Base-by-base conservation (phyloP, 2,329 filamentous ascomycete species). In the Cladosporium cucumerinum region DNA sequence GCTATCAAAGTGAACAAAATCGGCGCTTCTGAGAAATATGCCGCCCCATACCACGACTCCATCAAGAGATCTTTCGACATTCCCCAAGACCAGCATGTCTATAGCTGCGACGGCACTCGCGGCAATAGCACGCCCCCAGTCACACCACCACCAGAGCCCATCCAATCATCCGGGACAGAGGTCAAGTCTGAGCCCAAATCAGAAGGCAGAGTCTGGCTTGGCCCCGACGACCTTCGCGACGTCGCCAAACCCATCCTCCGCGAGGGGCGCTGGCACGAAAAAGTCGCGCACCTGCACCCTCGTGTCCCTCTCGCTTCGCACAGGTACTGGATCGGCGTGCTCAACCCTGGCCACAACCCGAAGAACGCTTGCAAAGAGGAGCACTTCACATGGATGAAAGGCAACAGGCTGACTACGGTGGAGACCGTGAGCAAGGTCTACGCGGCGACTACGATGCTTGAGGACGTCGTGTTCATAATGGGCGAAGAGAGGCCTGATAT, bases 321-420 rank as follows among this genome's bases (percentile, higher is more conserved):
- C 34, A 68, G 75, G 23, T 77, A 76, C 69, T 76, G 72, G 74
- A 74, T 76, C 61, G 74, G 69, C 14, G 70, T 77, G 5, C 65
- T 76, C 16, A 64, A 68, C 55, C 58, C 43, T 1, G 36, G 28
- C 7, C 16, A n/a, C 10, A 25, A 43, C 0, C 25, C 18, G 25
- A 18, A 16, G 7, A 62, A 28, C 16, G 60, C 60, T 2, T 46
- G 23, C 60, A 62, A 55, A n/a, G 60, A 55, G 43, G 66, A 66
- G 25, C 72, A 75, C 48, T 72, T 74, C 54, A 63, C 73, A 7
- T 76, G 74, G 75, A 71, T 77, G 68, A 73, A 74, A 32, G 75
- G 72, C 1, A 72, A 74, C 58, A 64, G 67, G 11, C 66, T 67
- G 43, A 74, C 69, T n/a, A 76, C 74, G 2, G 69, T 76, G 3